Percentiles rank a stretch among this genome's conserved stretches.
These are phyloP conservation scores for Gossypium laxum DNA, from an alignment of 441 rosid genomes.

Conservation along the genomic window DNA sequence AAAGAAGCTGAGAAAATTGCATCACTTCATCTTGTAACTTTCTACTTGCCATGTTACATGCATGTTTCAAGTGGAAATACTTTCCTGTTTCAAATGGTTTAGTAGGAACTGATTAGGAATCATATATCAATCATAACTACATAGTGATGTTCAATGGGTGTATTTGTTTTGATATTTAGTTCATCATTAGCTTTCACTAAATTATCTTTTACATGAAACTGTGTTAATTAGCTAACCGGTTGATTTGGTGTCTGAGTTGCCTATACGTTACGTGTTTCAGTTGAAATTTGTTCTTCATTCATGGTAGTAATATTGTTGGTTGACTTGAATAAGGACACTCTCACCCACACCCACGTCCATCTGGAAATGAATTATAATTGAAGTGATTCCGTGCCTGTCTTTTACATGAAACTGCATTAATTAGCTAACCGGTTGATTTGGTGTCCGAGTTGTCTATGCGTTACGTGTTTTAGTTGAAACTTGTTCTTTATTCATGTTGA, in stretches of 20 bases:
- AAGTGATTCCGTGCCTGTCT: no score
- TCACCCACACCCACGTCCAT: no score
- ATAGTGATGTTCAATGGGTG: not conserved
- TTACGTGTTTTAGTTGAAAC: not conserved
- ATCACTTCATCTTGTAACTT: not conserved
- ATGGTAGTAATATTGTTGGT: not conserved
- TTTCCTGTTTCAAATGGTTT: not conserved
- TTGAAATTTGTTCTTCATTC: not conserved
- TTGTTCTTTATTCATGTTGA: conserved; percentile 5
- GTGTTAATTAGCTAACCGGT: not conserved
- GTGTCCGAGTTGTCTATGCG: not conserved
- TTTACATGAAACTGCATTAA: not conserved
- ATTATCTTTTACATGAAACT: not conserved
- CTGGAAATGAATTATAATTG: no score
- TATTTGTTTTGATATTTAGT: not conserved
- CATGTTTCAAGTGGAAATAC: not conserved
- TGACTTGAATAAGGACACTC: not conserved
- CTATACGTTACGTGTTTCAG: not conserved
- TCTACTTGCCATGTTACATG: not conserved
- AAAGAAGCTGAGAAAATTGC: not conserved
- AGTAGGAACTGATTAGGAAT: not conserved
- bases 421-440: not conserved
- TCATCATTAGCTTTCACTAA: not conserved
- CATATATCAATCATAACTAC: not conserved
- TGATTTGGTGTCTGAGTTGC: not conserved